phyloP scores from a whole-genome alignment of 371 early-diverging fungal species.

The Lichtheimia ornata region DNA sequence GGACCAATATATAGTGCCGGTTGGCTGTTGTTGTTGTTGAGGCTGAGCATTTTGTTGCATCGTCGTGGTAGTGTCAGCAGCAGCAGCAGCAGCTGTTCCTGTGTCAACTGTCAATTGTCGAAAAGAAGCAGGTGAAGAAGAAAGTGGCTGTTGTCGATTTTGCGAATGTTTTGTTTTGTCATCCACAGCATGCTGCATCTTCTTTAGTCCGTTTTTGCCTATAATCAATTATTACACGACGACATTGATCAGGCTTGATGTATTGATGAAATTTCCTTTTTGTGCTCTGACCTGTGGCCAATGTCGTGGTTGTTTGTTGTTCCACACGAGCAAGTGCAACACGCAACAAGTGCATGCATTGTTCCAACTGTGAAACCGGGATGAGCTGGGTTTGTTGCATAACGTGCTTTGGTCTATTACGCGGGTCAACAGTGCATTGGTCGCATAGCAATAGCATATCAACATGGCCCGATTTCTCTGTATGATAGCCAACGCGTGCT shows the following conservation, averaged over 20 bases:
- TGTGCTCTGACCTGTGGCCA: no score
- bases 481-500: slow-evolving; percentile 34
- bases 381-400: slow-evolving; percentile 50
- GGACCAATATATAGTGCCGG: slow-evolving; percentile 1
- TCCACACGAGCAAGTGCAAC: slow-evolving; percentile 78
- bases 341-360: slow-evolving; percentile 80
- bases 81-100: not conserved
- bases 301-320: slow-evolving; percentile 15
- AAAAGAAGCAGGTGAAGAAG: slow-evolving; percentile 11
- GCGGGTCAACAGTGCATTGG: slow-evolving; percentile 32
- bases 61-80: not conserved
- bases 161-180: no score
- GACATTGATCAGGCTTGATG: no score
- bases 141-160: slow-evolving; percentile 12
- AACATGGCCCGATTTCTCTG: not conserved
- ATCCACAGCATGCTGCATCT: slow-evolving; percentile 5
- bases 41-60: not conserved
- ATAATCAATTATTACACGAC: no score
- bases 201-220: not conserved
- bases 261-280: no score
- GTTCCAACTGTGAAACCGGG: slow-evolving; percentile 78
- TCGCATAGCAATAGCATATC: slow-evolving; percentile 33
- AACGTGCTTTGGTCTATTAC: slow-evolving; percentile 34
- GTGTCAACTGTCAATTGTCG: slow-evolving; percentile 2
- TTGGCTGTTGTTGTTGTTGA: no score